Evolutionary conservation across 129 eudicot species (phyloP).

Genomic region (Flaveria bidentis): DNA sequence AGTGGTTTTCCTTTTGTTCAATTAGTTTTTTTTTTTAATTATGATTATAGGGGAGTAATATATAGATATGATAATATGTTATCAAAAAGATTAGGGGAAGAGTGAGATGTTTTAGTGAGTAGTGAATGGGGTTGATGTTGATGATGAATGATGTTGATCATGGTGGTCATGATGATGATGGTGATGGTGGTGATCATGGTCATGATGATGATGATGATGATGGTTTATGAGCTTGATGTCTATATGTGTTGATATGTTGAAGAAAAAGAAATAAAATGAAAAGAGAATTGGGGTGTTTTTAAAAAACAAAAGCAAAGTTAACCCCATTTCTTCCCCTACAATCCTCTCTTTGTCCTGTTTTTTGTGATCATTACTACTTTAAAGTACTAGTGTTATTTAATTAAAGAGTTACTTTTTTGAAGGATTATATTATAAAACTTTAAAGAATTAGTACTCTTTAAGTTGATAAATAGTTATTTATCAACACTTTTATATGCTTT

Average conservation of each 20-base stretch:
- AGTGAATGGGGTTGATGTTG: constrained; percentile 27
- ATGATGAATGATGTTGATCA: constrained; percentile 6
- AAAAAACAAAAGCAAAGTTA: constrained; percentile 29
- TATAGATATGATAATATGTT: constrained; percentile 39
- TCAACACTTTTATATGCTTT: neutral
- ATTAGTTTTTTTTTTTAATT: constrained; percentile 15
- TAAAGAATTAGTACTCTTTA: neutral
- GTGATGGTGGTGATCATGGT: constrained; percentile 14
- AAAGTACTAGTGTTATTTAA: neutral
- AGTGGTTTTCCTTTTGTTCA: constrained; percentile 25
- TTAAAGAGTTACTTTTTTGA: neutral
- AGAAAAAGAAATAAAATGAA: constrained; percentile 38
- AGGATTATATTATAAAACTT: neutral
- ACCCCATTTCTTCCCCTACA: constrained; percentile 38
- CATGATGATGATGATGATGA: constrained; percentile 3
- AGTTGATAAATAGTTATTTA: neutral
- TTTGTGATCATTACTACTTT: neutral
- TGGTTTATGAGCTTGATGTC: constrained; percentile 40
- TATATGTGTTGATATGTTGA: constrained; percentile 45
- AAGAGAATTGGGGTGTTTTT: constrained; percentile 33
- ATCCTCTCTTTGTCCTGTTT: constrained; percentile 6
- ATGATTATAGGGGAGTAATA: constrained; percentile 47
- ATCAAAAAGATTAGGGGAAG: constrained; percentile 40
- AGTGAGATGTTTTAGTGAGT: constrained; percentile 36
- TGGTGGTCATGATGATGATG: constrained; percentile 17